Conservation (phyloP, 768 basidiomycete species). For the Leucosporidium yakuticum region DNA sequence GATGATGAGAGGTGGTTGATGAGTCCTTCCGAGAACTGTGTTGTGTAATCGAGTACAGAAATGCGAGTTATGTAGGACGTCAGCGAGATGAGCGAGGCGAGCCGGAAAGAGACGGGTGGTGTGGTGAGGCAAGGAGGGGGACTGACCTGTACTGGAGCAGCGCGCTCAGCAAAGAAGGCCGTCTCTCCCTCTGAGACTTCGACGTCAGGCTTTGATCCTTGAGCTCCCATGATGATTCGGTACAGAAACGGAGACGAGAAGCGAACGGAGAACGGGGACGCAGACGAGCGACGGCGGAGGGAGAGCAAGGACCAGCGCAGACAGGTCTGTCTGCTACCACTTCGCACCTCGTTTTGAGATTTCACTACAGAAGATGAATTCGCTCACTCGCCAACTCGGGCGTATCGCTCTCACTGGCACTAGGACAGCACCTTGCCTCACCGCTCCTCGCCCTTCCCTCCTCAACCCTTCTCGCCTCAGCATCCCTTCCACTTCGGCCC, state of each 20-base stretch:
- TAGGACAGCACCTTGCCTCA: background rate
- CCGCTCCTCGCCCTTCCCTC: background rate
- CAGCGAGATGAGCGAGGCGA: background rate
- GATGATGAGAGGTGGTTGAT: conserved; percentile 61
- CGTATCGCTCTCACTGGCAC: background rate
- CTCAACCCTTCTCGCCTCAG: background rate
- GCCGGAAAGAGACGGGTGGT: background rate
- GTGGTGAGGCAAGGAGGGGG: background rate
- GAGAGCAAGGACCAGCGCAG: background rate
- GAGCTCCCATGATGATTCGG: conserved; percentile 14
- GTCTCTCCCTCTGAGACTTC: conserved; percentile 9
- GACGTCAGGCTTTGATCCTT: conserved; percentile 22
- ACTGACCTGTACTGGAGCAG: conserved; percentile 23
- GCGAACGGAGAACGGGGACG: background rate
- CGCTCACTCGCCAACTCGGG: background rate
- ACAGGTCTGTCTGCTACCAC: no score
- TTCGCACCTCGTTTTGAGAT: no score
- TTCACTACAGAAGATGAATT: background rate
- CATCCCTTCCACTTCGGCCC: background rate
- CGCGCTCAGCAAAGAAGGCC: conserved; percentile 28
- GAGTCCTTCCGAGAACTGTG: conserved; percentile 74
- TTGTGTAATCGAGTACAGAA: background rate
- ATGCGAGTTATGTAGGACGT: background rate
- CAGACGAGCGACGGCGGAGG: background rate
- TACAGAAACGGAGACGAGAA: no score